A percentile compares a stretch with the other conserved stretches of the same genome.
Evolutionary conservation across 2,329 filamentous ascomycete species (phyloP).

Genomic region (Harringtonia lauricola): DNA sequence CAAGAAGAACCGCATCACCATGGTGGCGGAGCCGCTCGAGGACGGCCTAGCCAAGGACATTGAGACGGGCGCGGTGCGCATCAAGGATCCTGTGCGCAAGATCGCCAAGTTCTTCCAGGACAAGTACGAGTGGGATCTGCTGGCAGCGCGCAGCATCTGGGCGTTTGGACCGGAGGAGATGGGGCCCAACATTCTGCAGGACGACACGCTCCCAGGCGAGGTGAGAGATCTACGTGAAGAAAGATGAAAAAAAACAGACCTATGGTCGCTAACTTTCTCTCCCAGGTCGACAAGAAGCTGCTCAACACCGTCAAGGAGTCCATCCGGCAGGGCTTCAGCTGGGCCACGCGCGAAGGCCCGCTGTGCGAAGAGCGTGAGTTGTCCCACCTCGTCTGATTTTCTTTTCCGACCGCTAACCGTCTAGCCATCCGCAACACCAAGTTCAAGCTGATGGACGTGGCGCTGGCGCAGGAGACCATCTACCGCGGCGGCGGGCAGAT

Average conservation of each 20-base stretch:
- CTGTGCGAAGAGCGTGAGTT: conserved; percentile 91
- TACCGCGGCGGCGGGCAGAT: conserved; percentile 94
- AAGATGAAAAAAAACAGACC: neutral
- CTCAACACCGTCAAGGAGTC: conserved; percentile 81
- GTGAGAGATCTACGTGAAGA: conserved; percentile 27
- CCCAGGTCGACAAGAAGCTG: conserved; percentile 77
- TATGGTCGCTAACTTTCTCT: conserved; percentile 3
- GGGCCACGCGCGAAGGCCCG: conserved; percentile 90
- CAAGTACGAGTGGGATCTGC: conserved; percentile 91
- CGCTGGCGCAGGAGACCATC: conserved; percentile 80
- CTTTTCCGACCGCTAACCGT: conserved; percentile 7
- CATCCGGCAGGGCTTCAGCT: conserved; percentile 91
- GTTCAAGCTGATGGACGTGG: conserved; percentile 88
- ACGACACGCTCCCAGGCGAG: conserved; percentile 89
- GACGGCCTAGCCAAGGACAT: conserved; percentile 93
- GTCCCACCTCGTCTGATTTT: conserved; percentile 10
- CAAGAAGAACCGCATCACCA: conserved; percentile 98
- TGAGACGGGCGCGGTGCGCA: conserved; percentile 78
- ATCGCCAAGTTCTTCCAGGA: conserved; percentile 97
- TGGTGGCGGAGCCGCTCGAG: conserved; percentile 93
- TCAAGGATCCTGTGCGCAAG: conserved; percentile 84
- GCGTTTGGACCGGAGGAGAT: conserved; percentile 94
- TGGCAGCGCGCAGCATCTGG: conserved; percentile 94
- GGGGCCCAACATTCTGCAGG: conserved; percentile 90
- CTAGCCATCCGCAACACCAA: conserved; percentile 92